Conservation (phyloP, 1,284 basidiomycete genomes). For the Waitea zeae region DNA sequence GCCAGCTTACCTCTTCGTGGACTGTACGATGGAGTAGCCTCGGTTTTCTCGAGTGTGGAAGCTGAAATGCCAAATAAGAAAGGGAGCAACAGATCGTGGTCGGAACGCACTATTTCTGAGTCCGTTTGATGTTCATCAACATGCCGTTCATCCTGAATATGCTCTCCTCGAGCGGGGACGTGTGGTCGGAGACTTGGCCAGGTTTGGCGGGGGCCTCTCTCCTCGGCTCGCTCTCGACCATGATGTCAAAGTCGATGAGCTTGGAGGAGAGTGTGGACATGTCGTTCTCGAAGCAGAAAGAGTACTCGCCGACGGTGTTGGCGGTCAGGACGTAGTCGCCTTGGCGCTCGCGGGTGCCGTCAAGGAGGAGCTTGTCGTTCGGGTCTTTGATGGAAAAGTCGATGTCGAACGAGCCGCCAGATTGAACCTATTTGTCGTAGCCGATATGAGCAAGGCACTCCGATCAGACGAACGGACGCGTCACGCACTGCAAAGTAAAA, state of each 20-base stretch:
- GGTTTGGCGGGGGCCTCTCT: constrained; percentile 68
- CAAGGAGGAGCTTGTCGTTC: constrained; percentile 69
- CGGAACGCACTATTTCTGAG: constrained; percentile 74
- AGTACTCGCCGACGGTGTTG: constrained; percentile 86
- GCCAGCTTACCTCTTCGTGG: constrained; percentile 49
- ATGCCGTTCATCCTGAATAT: constrained; percentile 79
- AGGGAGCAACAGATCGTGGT: not conserved
- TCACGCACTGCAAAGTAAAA: constrained; percentile 42
- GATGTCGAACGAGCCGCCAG: constrained; percentile 93
- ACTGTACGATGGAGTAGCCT: constrained; percentile 65
- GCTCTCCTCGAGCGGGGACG: constrained; percentile 82
- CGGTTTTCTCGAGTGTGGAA: constrained; percentile 73
- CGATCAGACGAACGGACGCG: too few species aligned
- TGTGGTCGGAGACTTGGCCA: constrained; percentile 79
- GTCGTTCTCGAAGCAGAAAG: constrained; percentile 98
- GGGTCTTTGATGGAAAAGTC: constrained; percentile 92
- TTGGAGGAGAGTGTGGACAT: constrained; percentile 83
- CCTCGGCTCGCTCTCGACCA: constrained; percentile 91
- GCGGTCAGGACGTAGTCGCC: constrained; percentile 97
- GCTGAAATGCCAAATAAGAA: constrained; percentile 18
- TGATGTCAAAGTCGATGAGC: constrained; percentile 92
- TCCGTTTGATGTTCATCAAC: constrained; percentile 74
- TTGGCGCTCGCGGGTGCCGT: constrained; percentile 79
- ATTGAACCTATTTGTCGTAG: constrained; percentile 89
- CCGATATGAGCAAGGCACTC: too few species aligned